phyloP scores from a whole-genome alignment of 768 basidiomycete species.

The Gymnopilus dilepis region DNA sequence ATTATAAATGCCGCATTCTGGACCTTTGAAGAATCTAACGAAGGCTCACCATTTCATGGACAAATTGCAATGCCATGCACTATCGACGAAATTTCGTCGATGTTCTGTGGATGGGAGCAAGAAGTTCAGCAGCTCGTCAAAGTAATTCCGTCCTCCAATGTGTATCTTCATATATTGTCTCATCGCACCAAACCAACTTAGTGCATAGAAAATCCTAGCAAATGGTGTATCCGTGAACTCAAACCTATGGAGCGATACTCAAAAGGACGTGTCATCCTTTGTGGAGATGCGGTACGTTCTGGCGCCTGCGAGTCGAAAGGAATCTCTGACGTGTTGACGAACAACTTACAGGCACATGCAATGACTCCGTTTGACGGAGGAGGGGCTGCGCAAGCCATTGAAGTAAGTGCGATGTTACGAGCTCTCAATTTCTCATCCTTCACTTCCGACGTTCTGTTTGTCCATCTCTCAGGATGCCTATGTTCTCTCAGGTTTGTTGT shows the following conservation, averaged over 20 bases:
- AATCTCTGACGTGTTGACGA: not conserved
- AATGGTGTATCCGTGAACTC: conserved; percentile 51
- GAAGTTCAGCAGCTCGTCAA: conserved; percentile 50
- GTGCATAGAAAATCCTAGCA: conserved; percentile 44
- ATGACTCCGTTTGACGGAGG: conserved; percentile 39
- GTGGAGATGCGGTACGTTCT: conserved; percentile 52
- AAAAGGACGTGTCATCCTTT: conserved; percentile 44
- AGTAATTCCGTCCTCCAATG: conserved; percentile 32
- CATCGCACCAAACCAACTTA: conserved; percentile 13
- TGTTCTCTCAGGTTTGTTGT: conserved; percentile 37
- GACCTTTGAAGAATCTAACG: conserved; percentile 31
- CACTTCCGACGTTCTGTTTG: not conserved
- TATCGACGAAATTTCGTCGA: conserved; percentile 41
- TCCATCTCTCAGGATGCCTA: conserved; percentile 39
- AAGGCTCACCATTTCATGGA: conserved; percentile 38
- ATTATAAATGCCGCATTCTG: conserved; percentile 56
- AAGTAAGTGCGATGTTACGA: too few relatives aligned
- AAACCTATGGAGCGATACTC: conserved; percentile 44
- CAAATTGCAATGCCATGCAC: conserved; percentile 24
- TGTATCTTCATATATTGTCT: not conserved
- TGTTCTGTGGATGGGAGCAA: conserved; percentile 49
- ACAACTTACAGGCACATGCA: conserved; percentile 34
- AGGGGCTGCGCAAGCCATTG: conserved; percentile 37
- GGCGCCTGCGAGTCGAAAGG: not conserved
- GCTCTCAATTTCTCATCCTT: not conserved